Evolutionary conservation across 805 yeast species (phyloP).

Genomic region (Tetrapisispora phaffii): DNA sequence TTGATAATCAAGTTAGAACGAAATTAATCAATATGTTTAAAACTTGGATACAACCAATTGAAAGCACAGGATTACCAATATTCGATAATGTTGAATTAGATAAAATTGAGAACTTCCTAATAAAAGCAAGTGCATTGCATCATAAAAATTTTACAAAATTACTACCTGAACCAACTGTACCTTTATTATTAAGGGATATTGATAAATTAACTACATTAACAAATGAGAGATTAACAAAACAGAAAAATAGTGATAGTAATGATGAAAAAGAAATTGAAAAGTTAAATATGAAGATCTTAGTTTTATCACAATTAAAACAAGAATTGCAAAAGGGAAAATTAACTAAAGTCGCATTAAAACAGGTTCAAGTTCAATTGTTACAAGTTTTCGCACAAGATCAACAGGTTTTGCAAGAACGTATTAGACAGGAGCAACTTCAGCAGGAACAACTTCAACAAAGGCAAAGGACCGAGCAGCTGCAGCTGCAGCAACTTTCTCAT

Average conservation of each 20-base stretch:
- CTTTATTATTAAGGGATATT: slow-evolving; percentile 27
- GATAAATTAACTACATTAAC: slow-evolving; percentile 30
- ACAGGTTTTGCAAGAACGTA: slow-evolving; percentile 21
- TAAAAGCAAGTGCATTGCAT: slow-evolving; percentile 44
- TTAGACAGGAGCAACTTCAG: slow-evolving; percentile 20
- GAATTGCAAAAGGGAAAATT: slow-evolving; percentile 29
- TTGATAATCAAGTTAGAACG: slow-evolving; percentile 62
- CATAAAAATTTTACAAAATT: slow-evolving; percentile 27
- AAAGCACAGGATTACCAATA: slow-evolving; percentile 39
- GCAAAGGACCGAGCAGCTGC: slow-evolving; percentile 4
- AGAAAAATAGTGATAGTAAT: slow-evolving; percentile 19
- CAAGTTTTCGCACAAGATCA: slow-evolving; percentile 33
- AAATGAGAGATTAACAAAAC: slow-evolving; percentile 19
- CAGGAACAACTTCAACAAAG: slow-evolving; percentile 16
- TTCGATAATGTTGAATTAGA: slow-evolving; percentile 63
- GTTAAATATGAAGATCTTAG: slow-evolving; percentile 26
- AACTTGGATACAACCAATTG: slow-evolving; percentile 72
- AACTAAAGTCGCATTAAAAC: slow-evolving; percentile 25
- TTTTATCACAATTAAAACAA: slow-evolving; percentile 29
- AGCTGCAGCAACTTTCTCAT: slow-evolving; percentile 19
- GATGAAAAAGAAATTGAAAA: slow-evolving; percentile 9
- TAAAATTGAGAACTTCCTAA: slow-evolving; percentile 64
- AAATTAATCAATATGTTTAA: slow-evolving; percentile 70
- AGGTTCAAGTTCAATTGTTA: slow-evolving; percentile 33
- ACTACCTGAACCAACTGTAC: slow-evolving; percentile 25